Base-by-base conservation (phyloP, 164 flowering plant genomes). In the Chimonanthus praecox region DNA sequence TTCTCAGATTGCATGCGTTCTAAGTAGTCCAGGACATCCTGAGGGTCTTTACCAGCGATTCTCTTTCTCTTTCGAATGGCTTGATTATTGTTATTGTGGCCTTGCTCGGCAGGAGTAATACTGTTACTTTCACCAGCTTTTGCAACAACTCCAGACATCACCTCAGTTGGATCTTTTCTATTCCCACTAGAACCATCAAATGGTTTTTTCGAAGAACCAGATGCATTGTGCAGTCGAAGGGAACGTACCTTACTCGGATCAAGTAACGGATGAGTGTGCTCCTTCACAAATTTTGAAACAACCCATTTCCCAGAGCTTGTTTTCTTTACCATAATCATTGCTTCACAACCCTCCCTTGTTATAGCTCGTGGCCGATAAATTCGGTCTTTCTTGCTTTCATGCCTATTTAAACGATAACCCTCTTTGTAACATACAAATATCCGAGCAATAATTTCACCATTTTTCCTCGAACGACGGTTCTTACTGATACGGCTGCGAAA, bases 301-400 rank as follows among this genome's bases (percentile, higher is more conserved):
- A 73, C 74, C 80, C 80, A 78, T 58, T 48, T 70, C 62, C 71
- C 80, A 33, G 73, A 47, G 65, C 67, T 44, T 10, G 50, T 62
- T 60, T 66, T 78, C 71, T 71, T 77, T 18, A 73, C 76, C 2
- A 60, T 58, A n/a, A 78, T 21, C 69, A 65, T 60, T 47, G 80
- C 80, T 50, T 78, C 74, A 61, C 80, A 73, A 4, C 77, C 80
- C 16, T 69, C 77, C 71, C 80, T 73, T 3, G 80, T 78, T 15
- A 58, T 66, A 5, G 73, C 71, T 7, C 68, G 65, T 20, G 69
- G 70, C 44, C 21, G 62, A 18, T 46, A 50, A 45, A 47, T 45
- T 45, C 70, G 21, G 48, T 68, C 70, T n/a, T 68, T 47, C 43
- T 20, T 70, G 47, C 49, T 54, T 6, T 21, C 49, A 16, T 72